Evolutionary conservation across 2,329 filamentous ascomycete genomes (phyloP).

Genomic region (Botryotinia narcissicola): DNA sequence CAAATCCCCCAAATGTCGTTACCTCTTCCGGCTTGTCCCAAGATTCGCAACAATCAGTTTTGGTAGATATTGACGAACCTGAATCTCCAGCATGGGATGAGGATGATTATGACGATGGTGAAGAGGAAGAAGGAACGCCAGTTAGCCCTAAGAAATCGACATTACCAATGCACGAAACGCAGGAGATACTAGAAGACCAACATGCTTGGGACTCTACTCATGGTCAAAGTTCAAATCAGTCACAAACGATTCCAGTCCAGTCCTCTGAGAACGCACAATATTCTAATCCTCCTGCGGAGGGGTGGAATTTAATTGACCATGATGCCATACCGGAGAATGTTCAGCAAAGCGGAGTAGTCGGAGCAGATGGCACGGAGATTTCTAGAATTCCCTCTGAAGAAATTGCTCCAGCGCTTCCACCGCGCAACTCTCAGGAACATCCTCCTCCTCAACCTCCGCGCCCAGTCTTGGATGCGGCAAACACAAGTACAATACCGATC

Average conservation of each 20-base stretch:
- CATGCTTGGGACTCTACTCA: conserved; percentile 34
- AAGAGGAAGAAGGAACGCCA: not conserved
- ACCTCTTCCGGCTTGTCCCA: not conserved
- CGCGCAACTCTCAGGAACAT: conserved; percentile 30
- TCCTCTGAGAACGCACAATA: conserved; percentile 21
- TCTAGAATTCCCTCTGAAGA: conserved; percentile 24
- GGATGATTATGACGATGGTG: conserved; percentile 27
- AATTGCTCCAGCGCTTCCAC: conserved; percentile 33
- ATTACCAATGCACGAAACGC: conserved; percentile 22
- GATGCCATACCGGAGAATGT: conserved; percentile 23
- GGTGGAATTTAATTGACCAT: conserved; percentile 36
- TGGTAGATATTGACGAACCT: conserved; percentile 34
- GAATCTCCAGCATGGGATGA: conserved; percentile 39
- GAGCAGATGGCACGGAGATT: conserved; percentile 23
- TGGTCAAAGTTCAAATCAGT: conserved; percentile 19
- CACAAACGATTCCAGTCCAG: not conserved
- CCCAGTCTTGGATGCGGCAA: conserved; percentile 25
- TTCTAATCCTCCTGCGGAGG: conserved; percentile 27
- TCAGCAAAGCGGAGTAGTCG: conserved; percentile 33
- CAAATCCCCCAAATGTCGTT: not conserved
- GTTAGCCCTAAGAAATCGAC: conserved; percentile 19
- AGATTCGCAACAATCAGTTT: conserved; percentile 25
- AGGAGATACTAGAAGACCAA: conserved; percentile 32
- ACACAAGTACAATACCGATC: conserved; percentile 25
- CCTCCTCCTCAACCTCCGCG: conserved; percentile 33